These are phyloP conservation scores for Rhodotorula sp. DNA, from an alignment of 1,284 basidiomycete species.

Conservation along the genomic window DNA sequence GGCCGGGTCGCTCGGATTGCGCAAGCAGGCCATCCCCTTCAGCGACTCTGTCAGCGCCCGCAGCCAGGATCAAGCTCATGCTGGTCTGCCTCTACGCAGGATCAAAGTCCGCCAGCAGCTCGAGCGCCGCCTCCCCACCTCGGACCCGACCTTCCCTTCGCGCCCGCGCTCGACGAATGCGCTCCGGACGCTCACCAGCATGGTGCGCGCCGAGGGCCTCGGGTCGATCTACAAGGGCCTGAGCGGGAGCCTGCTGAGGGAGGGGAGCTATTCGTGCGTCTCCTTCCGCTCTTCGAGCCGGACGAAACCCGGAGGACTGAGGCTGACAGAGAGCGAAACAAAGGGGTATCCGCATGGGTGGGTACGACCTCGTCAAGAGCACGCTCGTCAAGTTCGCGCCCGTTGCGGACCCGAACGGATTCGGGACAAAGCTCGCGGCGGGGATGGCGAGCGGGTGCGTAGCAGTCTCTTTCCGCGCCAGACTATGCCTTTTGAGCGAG, in stretches of 20 bases:
- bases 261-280: constrained; percentile 38
- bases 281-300: not conserved
- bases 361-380: constrained; percentile 44
- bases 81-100: not conserved
- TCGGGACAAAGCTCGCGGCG: constrained; percentile 41
- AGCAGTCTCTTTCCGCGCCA: not conserved
- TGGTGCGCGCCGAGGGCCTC: constrained; percentile 41
- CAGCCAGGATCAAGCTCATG: not conserved
- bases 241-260: constrained; percentile 41
- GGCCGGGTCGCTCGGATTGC: not conserved
- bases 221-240: constrained; percentile 43
- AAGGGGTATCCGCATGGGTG: constrained; percentile 45
- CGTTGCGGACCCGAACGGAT: constrained; percentile 30
- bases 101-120: constrained; percentile 47
- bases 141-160: not conserved
- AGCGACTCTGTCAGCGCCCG: not conserved
- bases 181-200: constrained; percentile 32
- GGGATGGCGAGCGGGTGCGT: constrained; percentile 39
- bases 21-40: not conserved
- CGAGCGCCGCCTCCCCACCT: constrained; percentile 11
- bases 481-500: constrained; percentile 1
- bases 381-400: constrained; percentile 19
- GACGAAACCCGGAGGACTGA: too few relatives aligned
- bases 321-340: not conserved
- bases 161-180: constrained; percentile 34